Conservation (phyloP, 2,329 filamentous ascomycete species). For the Ophiostoma piceae region DNA sequence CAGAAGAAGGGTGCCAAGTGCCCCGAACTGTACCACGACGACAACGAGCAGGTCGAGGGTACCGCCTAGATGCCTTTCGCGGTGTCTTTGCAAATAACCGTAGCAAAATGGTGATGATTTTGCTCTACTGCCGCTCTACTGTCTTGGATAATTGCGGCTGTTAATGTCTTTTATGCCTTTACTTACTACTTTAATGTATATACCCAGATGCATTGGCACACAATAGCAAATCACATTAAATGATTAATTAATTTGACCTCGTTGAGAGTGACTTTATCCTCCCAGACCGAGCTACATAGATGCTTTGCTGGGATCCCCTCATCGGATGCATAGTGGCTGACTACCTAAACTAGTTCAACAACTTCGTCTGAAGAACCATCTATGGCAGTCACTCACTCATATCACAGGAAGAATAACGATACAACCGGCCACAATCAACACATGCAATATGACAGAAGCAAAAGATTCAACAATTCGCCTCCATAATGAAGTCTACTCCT, state of each 20-base stretch:
- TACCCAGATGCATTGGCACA: background rate
- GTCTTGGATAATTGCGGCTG: background rate
- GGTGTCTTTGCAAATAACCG: background rate
- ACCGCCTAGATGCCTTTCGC: background rate
- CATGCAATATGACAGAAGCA: background rate
- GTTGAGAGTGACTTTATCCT: background rate
- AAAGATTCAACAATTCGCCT: background rate
- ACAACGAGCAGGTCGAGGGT: background rate
- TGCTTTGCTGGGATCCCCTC: background rate
- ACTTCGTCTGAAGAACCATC: background rate
- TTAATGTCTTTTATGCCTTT: background rate
- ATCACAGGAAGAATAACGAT: background rate
- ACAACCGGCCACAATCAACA: background rate
- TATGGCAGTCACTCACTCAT: background rate
- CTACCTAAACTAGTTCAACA: background rate
- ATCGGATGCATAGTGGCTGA: background rate
- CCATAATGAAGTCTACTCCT: background rate
- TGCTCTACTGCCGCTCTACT: background rate
- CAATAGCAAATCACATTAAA: background rate
- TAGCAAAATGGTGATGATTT: background rate
- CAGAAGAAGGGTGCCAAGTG: constrained; percentile 17
- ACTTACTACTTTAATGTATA: background rate
- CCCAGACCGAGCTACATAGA: background rate
- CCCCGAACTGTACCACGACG: constrained; percentile 23
- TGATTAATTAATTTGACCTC: background rate